Percentiles rank a stretch among this genome's conserved stretches.
phyloP scores from a whole-genome alignment of 2,329 filamentous ascomycete genomes.

The Alternaria arbusti region DNA sequence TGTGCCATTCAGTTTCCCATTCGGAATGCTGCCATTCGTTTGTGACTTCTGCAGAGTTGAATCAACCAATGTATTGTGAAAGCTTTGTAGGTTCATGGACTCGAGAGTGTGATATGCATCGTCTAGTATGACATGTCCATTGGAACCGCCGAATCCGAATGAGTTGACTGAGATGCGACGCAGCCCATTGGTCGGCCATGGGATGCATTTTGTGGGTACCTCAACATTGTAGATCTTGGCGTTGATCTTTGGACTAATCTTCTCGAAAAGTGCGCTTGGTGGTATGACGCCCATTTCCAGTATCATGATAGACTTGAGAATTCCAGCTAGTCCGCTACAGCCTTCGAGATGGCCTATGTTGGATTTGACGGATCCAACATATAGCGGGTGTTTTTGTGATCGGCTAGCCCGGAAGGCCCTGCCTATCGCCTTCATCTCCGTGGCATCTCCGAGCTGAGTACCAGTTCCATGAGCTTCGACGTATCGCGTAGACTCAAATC shows the following conservation, averaged over 20 bases:
- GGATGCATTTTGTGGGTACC: not conserved
- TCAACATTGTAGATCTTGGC: conserved; percentile 4
- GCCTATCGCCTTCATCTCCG: conserved; percentile 18
- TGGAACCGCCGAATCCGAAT: not conserved
- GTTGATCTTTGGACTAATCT: conserved; percentile 14
- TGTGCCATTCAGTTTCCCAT: not conserved
- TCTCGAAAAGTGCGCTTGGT: conserved; percentile 8
- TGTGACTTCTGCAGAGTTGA: not conserved
- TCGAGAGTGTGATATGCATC: not conserved
- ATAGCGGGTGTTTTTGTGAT: conserved; percentile 53
- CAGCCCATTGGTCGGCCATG: not conserved
- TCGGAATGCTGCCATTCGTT: not conserved
- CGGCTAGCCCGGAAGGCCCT: conserved; percentile 1
- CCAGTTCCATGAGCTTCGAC: conserved; percentile 52
- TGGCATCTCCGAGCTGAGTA: conserved; percentile 53
- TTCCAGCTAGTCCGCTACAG: conserved; percentile 42
- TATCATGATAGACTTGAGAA: conserved; percentile 48
- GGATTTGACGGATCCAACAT: conserved; percentile 21
- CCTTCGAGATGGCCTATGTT: conserved; percentile 48
- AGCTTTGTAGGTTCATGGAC: not conserved
- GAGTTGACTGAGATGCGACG: not conserved
- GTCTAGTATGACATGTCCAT: not conserved
- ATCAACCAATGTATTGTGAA: not conserved
- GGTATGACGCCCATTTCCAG: conserved; percentile 46
- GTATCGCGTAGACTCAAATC: conserved; percentile 28